Conservation (phyloP, 139 green algal genomes). For the Asterochloris sp. region DNA sequence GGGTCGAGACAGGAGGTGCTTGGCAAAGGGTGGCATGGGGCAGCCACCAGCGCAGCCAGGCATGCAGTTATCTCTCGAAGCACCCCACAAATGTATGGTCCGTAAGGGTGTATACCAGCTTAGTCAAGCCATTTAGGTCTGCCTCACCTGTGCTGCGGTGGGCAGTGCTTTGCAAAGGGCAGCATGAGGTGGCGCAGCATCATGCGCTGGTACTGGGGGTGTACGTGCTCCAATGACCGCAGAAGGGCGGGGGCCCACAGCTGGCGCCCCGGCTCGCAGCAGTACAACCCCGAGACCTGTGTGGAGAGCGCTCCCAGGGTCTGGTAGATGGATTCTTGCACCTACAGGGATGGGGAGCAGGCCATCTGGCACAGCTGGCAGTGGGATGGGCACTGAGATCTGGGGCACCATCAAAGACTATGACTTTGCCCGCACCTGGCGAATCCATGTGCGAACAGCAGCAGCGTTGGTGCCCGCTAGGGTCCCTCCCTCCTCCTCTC, state of each 20-base stretch:
- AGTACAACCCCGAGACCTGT: slow-evolving; percentile 6
- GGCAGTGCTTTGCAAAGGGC: slow-evolving; percentile 34
- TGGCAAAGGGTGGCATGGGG: too few species aligned
- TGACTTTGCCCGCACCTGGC: slow-evolving; percentile 17
- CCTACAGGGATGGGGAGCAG: background rate
- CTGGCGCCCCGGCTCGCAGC: background rate
- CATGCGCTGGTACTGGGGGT: slow-evolving; percentile 54
- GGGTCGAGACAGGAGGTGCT: too few species aligned
- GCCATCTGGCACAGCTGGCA: too few species aligned
- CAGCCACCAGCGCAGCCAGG: too few species aligned
- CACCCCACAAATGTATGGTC: too few species aligned
- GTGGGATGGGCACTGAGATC: too few species aligned
- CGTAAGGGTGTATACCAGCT: too few species aligned
- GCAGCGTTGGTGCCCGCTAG: slow-evolving; percentile 34
- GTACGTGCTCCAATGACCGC: slow-evolving; percentile 31
- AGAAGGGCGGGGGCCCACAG: slow-evolving; percentile 8
- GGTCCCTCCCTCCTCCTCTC: slow-evolving; percentile 32
- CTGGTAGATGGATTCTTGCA: slow-evolving; percentile 46
- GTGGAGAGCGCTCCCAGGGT: slow-evolving; percentile 33
- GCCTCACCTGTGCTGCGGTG: slow-evolving; percentile 4
- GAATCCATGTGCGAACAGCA: slow-evolving; percentile 38
- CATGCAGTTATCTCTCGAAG: too few species aligned
- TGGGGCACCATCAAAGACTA: too few species aligned
- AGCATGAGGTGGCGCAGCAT: slow-evolving; percentile 61
- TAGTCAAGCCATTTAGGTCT: too few species aligned